These are phyloP conservation scores for Astragalus membranaceus DNA, from an alignment of 306 rosid genomes.

Conservation along the genomic window DNA sequence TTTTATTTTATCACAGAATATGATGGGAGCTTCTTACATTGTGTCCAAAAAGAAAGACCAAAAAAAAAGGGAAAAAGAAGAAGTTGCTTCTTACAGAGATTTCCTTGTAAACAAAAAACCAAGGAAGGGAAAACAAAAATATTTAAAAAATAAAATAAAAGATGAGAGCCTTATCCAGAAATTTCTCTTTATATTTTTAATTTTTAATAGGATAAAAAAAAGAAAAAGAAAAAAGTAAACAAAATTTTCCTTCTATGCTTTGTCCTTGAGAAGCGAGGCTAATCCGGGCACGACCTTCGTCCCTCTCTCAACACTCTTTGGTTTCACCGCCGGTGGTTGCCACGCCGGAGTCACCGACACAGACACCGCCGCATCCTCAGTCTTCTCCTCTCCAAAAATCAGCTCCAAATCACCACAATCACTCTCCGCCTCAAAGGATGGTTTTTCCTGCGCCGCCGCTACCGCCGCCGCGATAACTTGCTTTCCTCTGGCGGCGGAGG, in stretches of 20 bases:
- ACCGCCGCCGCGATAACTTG: not conserved
- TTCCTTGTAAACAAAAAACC: constrained; percentile 19
- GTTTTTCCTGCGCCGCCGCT: not conserved
- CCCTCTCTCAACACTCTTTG: constrained; percentile 74
- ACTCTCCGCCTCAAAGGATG: constrained; percentile 1
- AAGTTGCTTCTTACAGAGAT: constrained; percentile 26
- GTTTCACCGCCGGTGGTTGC: constrained; percentile 88
- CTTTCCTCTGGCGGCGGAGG: constrained; percentile 19
- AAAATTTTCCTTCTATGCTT: constrained; percentile 53
- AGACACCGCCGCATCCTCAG: not conserved
- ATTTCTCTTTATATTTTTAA: constrained; percentile 11
- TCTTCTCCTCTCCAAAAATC: constrained; percentile 58
- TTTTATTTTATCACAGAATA: constrained; percentile 27
- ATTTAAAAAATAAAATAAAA: not conserved
- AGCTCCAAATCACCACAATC: constrained; percentile 63
- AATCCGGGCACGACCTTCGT: constrained; percentile 79
- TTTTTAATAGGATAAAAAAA: constrained; percentile 13
- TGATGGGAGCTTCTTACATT: constrained; percentile 17
- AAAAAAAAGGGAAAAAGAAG: not conserved
- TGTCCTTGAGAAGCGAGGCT: constrained; percentile 81
- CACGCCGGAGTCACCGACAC: constrained; percentile 32
- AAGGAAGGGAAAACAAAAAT: constrained; percentile 14
- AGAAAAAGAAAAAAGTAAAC: not conserved
- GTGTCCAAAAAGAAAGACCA: constrained; percentile 1
- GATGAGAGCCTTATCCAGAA: not conserved